Conservation (phyloP, 805 yeast genomes). For the Candida ovalis region DNA sequence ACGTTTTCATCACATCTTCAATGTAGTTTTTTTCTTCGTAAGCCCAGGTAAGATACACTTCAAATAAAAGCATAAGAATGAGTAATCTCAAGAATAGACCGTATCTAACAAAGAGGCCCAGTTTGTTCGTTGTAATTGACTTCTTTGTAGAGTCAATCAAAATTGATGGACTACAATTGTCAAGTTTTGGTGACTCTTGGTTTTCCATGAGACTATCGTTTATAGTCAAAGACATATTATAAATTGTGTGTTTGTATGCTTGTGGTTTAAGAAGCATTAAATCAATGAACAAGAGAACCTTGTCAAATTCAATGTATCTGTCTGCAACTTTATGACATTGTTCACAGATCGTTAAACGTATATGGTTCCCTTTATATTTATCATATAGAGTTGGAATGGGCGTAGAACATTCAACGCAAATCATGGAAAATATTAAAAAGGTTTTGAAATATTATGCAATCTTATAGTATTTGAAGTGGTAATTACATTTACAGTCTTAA, state of each 20-base stretch:
- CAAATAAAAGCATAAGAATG: slow-evolving; percentile 68
- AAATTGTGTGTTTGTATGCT: slow-evolving; percentile 84
- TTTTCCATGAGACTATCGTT: slow-evolving; percentile 27
- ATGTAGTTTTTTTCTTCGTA: slow-evolving; percentile 62
- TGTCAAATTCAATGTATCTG: slow-evolving; percentile 86
- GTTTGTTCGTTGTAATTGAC: not conserved
- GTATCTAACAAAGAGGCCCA: slow-evolving; percentile 6
- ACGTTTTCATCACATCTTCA: slow-evolving; percentile 19
- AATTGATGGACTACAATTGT: too few species aligned
- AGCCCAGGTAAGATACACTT: slow-evolving; percentile 91
- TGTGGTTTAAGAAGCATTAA: slow-evolving; percentile 79
- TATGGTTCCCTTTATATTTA: slow-evolving; percentile 70
- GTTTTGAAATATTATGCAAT: not conserved
- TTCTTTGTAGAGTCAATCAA: too few species aligned
- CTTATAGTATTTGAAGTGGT: too few species aligned
- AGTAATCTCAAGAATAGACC: slow-evolving; percentile 42
- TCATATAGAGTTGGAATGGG: slow-evolving; percentile 65
- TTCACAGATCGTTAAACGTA: slow-evolving; percentile 73
- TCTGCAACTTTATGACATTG: slow-evolving; percentile 76
- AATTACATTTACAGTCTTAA: too few species aligned
- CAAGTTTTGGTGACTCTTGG: slow-evolving; percentile 6
- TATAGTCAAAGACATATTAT: slow-evolving; percentile 42
- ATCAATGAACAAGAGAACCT: slow-evolving; percentile 79
- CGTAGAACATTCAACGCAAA: slow-evolving; percentile 83
- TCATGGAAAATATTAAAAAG: slow-evolving; percentile 43